phyloP scores from a whole-genome alignment of 345 rosid species.

The Cochlearia excelsa region DNA sequence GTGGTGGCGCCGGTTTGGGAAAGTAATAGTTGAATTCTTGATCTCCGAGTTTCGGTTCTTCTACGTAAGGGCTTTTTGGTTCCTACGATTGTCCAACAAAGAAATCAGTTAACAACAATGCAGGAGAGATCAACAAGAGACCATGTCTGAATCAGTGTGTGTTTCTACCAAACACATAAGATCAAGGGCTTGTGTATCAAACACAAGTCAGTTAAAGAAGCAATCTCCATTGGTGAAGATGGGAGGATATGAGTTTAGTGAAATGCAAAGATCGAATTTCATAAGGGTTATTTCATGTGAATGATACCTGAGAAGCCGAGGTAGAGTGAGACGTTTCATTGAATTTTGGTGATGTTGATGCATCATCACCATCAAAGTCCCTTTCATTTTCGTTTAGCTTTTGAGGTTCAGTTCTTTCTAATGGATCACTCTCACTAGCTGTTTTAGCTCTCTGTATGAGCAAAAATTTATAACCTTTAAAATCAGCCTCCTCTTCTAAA shows the following conservation, averaged over 20 bases:
- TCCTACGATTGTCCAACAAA: conserved; percentile 24
- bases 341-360: conserved; percentile 48
- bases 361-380: conserved; percentile 31
- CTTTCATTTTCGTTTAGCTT: conserved; percentile 56
- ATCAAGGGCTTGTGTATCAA: conserved; percentile 11
- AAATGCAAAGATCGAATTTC: not conserved
- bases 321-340: conserved; percentile 50
- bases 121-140: not conserved
- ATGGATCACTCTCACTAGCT: conserved; percentile 55
- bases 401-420: conserved; percentile 35
- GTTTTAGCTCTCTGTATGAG: conserved; percentile 60
- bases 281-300: not conserved
- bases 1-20: conserved; percentile 71
- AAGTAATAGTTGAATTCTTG: conserved; percentile 39
- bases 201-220: conserved; percentile 14
- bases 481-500: not conserved
- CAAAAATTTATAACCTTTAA: conserved; percentile 1
- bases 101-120: conserved; percentile 15
- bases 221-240: conserved; percentile 9
- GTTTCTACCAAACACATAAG: conserved; percentile 9
- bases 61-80: conserved; percentile 69
- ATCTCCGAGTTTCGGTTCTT: conserved; percentile 55
- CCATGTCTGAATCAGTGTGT: not conserved
- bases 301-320: conserved; percentile 54
- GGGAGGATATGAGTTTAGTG: not conserved